Base-by-base conservation (phyloP, 164 flowering plant genomes). In the Vitis riparia region DNA sequence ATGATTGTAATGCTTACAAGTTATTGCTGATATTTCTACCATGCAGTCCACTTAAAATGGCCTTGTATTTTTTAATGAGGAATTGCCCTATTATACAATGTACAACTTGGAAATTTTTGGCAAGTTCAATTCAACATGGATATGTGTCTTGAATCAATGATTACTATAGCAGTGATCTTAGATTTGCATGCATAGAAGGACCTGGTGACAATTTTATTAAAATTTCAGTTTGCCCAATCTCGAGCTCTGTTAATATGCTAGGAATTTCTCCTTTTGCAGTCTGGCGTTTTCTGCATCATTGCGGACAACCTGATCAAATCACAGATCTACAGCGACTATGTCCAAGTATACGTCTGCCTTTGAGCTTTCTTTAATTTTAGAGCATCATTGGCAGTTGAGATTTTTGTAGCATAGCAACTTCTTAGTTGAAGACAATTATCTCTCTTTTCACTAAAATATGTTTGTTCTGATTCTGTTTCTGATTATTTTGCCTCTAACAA, bases 241-340 rank as follows among this genome's bases (percentile, higher is more conserved):
- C 9, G 4, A 32, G 62, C 57, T 37, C 27, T 49, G 50, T 29
- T 70, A 37, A 50, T 62, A 50, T 67, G n/a, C 6, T 53, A 27
- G 44, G 17, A 29, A 3, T 69, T 70, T 62, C 12, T 80, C 5
- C 62, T 77, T 74, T 71, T 81, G 81, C 91, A 94, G 97, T 66
- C 89, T 66, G 94, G 94, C 59, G 32, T 85, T 57, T 66, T 87
- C 11, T 92, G 97, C 85, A 70, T 82, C 9, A 58, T 94, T 51
- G 95, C 83, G 1, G 88, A 92, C 76, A 68, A 5, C 16, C 75
- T 94, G 14, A 83, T 94, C 69, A 89, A 91, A 79, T 73, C 77
- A 50, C 91, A 81, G 83, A 75, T 94, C 66, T 94, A 92, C 79
- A 68, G 79, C 23, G 84, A 89, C 76, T 92, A 80, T 75, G 73